Conservation (phyloP, 352 stramenopile genomes). For the Globisporangium radiosum region DNA sequence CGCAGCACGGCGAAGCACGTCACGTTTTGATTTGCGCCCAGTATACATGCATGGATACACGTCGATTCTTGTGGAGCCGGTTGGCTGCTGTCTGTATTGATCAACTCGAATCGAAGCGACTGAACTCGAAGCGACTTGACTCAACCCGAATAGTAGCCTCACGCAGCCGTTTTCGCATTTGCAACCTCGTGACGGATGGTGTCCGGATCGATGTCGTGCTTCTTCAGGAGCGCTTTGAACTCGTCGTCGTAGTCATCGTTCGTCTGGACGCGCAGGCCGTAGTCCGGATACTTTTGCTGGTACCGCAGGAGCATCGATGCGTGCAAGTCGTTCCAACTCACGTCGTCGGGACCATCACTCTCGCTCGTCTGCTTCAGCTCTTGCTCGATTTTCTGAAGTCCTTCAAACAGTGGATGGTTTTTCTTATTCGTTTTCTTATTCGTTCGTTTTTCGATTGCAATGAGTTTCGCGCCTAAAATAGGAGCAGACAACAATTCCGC, state of each 20-base stretch:
- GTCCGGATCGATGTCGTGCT: conserved; percentile 67
- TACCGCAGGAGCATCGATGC: conserved; percentile 62
- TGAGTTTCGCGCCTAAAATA: conserved; percentile 27
- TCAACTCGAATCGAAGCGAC: too few relatives aligned
- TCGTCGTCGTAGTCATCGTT: conserved; percentile 79
- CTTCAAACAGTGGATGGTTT: conserved; percentile 68
- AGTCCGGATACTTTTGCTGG: conserved; percentile 71
- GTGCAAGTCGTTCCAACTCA: conserved; percentile 83
- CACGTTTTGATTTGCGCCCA: conserved; percentile 30
- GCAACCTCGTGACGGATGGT: conserved; percentile 35
- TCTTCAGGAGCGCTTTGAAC: conserved; percentile 74
- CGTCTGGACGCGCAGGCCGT: conserved; percentile 43
- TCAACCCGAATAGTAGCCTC: too few relatives aligned
- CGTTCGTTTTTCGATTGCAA: conserved; percentile 21
- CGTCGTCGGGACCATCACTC: conserved; percentile 36
- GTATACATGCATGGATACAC: too few relatives aligned
- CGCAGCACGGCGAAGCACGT: conserved; percentile 22
- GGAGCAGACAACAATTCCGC: too few relatives aligned
- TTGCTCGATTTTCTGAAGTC: conserved; percentile 65
- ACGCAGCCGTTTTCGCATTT: not conserved
- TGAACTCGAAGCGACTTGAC: too few relatives aligned
- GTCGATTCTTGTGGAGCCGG: too few relatives aligned
- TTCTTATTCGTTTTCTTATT: conserved; percentile 22
- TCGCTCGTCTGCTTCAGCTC: conserved; percentile 50
- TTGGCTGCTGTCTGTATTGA: too few relatives aligned